These are phyloP conservation scores for Wallemia hederae DNA, from an alignment of 1,284 basidiomycete species.

Conservation along the genomic window DNA sequence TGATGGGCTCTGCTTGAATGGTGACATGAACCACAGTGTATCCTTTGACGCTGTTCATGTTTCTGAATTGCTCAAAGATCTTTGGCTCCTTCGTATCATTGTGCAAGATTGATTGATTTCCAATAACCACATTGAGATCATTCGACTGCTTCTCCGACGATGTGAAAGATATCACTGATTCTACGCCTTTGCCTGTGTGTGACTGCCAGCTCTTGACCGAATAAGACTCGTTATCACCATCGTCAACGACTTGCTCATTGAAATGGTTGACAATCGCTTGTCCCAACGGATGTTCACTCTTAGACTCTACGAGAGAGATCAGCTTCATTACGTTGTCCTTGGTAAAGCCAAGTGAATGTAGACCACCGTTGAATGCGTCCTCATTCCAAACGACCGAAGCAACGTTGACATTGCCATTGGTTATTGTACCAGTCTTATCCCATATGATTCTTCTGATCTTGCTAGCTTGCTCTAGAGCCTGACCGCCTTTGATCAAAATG, in stretches of 20 bases:
- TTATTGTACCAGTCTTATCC: slow-evolving; percentile 96
- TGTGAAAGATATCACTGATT: slow-evolving; percentile 28
- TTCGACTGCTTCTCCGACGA: slow-evolving; percentile 13
- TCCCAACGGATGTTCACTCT: slow-evolving; percentile 85
- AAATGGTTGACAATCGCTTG: slow-evolving; percentile 63
- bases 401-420: slow-evolving; percentile 46
- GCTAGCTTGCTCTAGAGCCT: slow-evolving; percentile 70
- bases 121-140: slow-evolving; percentile 30
- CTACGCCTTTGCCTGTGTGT: slow-evolving; percentile 64
- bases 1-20: slow-evolving; percentile 21
- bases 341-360: neutral
- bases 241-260: slow-evolving; percentile 29
- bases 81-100: slow-evolving; percentile 12
- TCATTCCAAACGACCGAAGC: neutral
- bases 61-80: slow-evolving; percentile 8
- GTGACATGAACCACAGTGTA: slow-evolving; percentile 37
- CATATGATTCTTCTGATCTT: slow-evolving; percentile 52
- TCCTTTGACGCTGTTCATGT: slow-evolving; percentile 37
- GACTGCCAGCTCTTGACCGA: slow-evolving; percentile 17
- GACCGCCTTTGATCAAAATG: slow-evolving; percentile 89
- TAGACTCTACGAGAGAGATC: slow-evolving; percentile 56
- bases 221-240: slow-evolving; percentile 30
- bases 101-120: slow-evolving; percentile 27
- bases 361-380: neutral
- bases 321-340: slow-evolving; percentile 19